phyloP scores from a whole-genome alignment of 1,284 basidiomycete genomes.

The Somion occarium region DNA sequence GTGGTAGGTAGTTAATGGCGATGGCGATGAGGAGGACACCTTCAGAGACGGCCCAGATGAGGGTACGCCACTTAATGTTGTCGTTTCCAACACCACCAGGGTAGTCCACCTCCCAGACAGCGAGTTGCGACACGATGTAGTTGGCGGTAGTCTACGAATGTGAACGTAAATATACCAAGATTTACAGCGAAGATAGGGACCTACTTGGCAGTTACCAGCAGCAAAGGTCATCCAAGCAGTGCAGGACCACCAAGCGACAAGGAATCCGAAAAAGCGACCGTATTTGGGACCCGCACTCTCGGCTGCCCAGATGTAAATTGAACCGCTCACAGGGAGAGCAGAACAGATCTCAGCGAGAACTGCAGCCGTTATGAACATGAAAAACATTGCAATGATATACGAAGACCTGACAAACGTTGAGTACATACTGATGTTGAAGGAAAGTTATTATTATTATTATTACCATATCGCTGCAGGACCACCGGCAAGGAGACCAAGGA shows the following conservation, averaged over 20 bases:
- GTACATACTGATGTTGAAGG: not conserved
- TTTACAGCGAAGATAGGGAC: constrained; percentile 10
- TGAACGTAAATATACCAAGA: not conserved
- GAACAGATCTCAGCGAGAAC: constrained; percentile 86
- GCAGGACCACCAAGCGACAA: constrained; percentile 86
- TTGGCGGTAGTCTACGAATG: constrained; percentile 68
- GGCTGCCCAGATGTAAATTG: constrained; percentile 88
- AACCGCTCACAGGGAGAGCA: constrained; percentile 79
- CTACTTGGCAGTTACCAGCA: constrained; percentile 77
- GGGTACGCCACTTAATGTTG: constrained; percentile 78
- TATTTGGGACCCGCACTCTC: constrained; percentile 83
- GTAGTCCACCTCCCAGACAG: constrained; percentile 75
- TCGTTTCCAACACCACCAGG: constrained; percentile 67
- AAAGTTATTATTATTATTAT: not conserved
- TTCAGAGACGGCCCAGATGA: constrained; percentile 81
- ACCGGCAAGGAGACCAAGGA: constrained; percentile 77
- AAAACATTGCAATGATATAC: constrained; percentile 72
- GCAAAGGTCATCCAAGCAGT: constrained; percentile 90
- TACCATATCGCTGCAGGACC: constrained; percentile 82
- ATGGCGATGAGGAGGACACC: constrained; percentile 62
- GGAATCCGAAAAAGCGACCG: constrained; percentile 78
- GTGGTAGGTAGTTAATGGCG: constrained; percentile 79
- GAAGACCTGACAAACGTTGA: constrained; percentile 53
- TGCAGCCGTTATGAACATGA: constrained; percentile 81
- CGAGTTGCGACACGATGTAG: constrained; percentile 75